Evolutionary conservation across 257 asterid species (phyloP).

Genomic region (Hygrophila difformis): DNA sequence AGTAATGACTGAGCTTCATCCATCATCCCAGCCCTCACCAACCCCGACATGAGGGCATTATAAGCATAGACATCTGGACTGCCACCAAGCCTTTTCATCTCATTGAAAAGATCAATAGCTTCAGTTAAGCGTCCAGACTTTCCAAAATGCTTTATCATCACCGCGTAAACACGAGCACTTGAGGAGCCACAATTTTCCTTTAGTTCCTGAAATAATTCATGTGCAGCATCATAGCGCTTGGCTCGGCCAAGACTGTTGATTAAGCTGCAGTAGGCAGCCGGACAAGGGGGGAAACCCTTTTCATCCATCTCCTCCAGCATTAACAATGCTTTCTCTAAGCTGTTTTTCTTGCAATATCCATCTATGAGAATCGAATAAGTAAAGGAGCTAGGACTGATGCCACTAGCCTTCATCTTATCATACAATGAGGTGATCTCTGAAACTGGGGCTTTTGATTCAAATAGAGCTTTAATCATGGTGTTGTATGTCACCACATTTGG

Average conservation of each 20-base stretch:
- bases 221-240: constrained; percentile 75
- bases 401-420: constrained; percentile 51
- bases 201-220: constrained; percentile 45
- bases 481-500: constrained; percentile 87
- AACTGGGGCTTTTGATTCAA: constrained; percentile 53
- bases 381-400: constrained; percentile 61
- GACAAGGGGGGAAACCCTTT: constrained; percentile 88
- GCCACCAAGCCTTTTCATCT: constrained; percentile 45
- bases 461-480: constrained; percentile 66
- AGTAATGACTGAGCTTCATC: constrained; percentile 50
- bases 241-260: constrained; percentile 69
- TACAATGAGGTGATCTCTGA: constrained; percentile 58
- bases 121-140: constrained; percentile 41
- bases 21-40: constrained; percentile 44
- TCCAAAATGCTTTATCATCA: constrained; percentile 53
- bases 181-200: constrained; percentile 50
- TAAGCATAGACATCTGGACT: constrained; percentile 48
- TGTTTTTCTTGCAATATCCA: constrained; percentile 76
- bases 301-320: constrained; percentile 97
- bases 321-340: constrained; percentile 60
- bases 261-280: constrained; percentile 95
- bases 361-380: constrained; percentile 82
- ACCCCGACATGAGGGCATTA: constrained; percentile 54
- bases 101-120: constrained; percentile 44
- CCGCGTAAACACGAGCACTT: constrained; percentile 53